Conservation (phyloP, 345 rosid genomes). For the Gossypium mustelinum region DNA sequence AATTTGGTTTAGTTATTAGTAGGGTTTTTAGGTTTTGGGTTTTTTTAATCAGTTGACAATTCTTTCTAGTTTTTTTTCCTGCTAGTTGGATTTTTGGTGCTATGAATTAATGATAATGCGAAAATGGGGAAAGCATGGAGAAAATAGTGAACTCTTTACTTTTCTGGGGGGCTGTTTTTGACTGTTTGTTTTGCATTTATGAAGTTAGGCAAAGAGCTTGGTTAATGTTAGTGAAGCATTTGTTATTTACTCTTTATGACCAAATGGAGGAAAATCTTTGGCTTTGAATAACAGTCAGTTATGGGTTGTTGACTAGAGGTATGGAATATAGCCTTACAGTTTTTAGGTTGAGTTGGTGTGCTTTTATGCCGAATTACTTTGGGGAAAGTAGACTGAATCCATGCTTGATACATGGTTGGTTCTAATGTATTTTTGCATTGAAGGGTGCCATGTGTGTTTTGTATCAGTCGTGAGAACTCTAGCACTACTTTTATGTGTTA, state of each 20-base stretch:
- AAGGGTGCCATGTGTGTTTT: not conserved
- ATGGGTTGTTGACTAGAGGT: not conserved
- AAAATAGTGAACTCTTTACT: not conserved
- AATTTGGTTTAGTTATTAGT: slow-evolving; percentile 18
- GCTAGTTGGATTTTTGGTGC: slow-evolving; percentile 7
- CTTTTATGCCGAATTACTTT: not conserved
- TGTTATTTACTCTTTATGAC: not conserved
- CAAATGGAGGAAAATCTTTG: not conserved
- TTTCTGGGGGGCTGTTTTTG: not conserved
- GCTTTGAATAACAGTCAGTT: not conserved
- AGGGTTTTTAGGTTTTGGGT: slow-evolving; percentile 6
- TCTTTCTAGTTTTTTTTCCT: slow-evolving; percentile 10
- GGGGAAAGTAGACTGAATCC: not conserved
- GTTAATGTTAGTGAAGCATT: slow-evolving; percentile 1
- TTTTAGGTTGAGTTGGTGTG: not conserved
- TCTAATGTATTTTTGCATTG: not conserved
- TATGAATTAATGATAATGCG: slow-evolving; percentile 11
- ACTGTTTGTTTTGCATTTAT: not conserved
- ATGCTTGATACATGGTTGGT: not conserved
- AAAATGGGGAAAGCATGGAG: slow-evolving; percentile 4
- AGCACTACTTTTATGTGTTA: not conserved
- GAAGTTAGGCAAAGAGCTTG: slow-evolving; percentile 5
- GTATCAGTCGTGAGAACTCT: not conserved
- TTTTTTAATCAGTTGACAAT: not conserved
- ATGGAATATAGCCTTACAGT: not conserved